Evolutionary conservation across 148 eudicot species (phyloP), one percentile per base, ranked within the genome.

Genomic region (Nepenthes gracilis): DNA sequence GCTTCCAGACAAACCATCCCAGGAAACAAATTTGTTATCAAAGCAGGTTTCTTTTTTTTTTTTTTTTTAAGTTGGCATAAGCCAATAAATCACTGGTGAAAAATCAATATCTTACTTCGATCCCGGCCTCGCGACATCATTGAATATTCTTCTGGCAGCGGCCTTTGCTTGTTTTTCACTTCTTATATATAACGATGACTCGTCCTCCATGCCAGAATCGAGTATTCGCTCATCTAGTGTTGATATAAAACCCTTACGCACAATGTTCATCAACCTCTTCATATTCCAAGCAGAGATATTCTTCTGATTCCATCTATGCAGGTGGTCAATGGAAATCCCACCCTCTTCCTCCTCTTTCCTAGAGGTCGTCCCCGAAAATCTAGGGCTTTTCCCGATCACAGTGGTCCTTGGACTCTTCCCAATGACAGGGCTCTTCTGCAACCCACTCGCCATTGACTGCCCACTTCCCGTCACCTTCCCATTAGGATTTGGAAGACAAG

Each of bases 271-370:
- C 80, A 92, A 62, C 78, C 88, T 80, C 79, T 88, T 92, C 97
- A 92, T 92, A 55, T 88, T 92, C 97, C 97, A 92, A 34, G 97
- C 97, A 0, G 97, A 92, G 14, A 92, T 68, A 58, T 92, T 92
- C 73, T 81, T 83, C 73, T 85, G 94, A 68, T 83, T 88, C 71
- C 86, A 60, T 74, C 94, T 70, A 33, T 92, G 88, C 75, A 92
- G 61, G 36, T 84, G 90, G 54, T 92, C 97, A 10, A 92, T 88
- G 10, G 82, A 78, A 32, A 92, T 88, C 37, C 85, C 88, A 33
- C 64, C 67, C 15, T 69, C 65, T 7, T 61, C 72, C 61, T 73
- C 78, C 47, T 78, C 76, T 57, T 61, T 70, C 62, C 70, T 72
- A 6, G 82, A 65, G 35, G 67, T 37, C 11, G 71, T 57, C 60